Evolutionary conservation across 768 basidiomycete genomes (phyloP), one percentile per base, ranked within the genome.

Genomic region (Chalciporus piperatus): DNA sequence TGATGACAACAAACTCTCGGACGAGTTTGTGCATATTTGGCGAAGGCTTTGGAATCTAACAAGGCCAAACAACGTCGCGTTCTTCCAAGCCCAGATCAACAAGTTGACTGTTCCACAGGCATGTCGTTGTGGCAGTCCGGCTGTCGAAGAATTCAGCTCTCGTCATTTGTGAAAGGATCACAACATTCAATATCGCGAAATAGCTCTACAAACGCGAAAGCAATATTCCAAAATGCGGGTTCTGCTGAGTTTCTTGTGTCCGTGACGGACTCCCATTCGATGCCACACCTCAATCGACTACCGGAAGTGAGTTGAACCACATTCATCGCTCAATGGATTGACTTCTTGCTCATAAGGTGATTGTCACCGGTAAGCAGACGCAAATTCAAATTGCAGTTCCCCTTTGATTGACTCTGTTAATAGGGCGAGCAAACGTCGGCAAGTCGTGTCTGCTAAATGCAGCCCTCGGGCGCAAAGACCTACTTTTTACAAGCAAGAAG

Each of bases 361-460:
- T 66, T 23, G 66, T 68, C 4, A 68, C 66, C 1, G 65, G 65
- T 68, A 41, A 56, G 61, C 23, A 41, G 4, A 10, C n/a, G 13
- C 41, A 11, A 19, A 35, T 35, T 25, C 22, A 4, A 10, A 1
- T 47, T n/a, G 3, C 22, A 20, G n/a, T 16, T 38, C 35, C n/a
- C 23, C 3, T 39, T 42, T 17, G 41, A 27, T 32, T 14, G 14
- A 39, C 38, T 11, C 30, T 22, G 40, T 17, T 52, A n/a, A n/a
- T n/a, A 87, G 89, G 89, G 17, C 83, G 89, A 52, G 87, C 89
- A 3, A 91, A 91, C 60, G 82, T 76, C 20, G 89, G 89, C 23
- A 91, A 91, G 65, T 89, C 87, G 1, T 79, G 84, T 4, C 67
- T 91, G 27, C 74, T 90, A 9, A 91, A 90, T 56, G 79, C 83